phyloP scores from a whole-genome alignment of 768 basidiomycete species.

The Galerina marginata region DNA sequence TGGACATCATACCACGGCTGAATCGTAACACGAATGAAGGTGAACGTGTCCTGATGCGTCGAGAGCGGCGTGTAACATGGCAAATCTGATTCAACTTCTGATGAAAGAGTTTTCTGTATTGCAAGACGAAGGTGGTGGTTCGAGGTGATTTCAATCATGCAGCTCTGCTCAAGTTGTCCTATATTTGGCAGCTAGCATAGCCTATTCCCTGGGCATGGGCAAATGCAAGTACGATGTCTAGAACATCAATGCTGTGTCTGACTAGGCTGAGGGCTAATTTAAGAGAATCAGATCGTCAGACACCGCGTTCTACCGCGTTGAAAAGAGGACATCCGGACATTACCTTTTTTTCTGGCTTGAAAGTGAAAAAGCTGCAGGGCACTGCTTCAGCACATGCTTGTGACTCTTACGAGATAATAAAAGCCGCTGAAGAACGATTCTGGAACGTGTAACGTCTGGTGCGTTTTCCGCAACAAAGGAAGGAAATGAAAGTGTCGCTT shows the following conservation, averaged over 20 bases:
- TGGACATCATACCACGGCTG: slow-evolving; percentile 20
- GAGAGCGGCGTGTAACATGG: slow-evolving; percentile 30
- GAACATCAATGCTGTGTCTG: no score
- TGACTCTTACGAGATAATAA: no score
- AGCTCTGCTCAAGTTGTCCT: slow-evolving; percentile 5
- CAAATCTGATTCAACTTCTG: neutral
- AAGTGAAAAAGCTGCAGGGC: no score
- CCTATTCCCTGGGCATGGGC: neutral
- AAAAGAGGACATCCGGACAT: no score
- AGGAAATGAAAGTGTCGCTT: neutral
- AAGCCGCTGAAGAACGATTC: no score
- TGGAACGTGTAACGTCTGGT: neutral
- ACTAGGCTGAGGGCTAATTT: no score
- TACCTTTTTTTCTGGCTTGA: no score
- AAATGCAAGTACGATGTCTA: neutral
- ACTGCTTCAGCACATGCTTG: no score
- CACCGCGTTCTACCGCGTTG: no score
- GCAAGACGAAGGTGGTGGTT: neutral
- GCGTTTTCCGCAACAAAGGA: neutral
- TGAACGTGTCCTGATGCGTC: slow-evolving; percentile 31
- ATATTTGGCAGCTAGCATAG: slow-evolving; percentile 12
- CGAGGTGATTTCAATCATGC: slow-evolving; percentile 1
- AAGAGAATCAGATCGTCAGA: no score
- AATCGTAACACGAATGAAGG: slow-evolving; percentile 27
- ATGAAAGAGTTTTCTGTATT: neutral